Conservation (phyloP, 805 yeast genomes). For the Suhomyces sp. region DNA sequence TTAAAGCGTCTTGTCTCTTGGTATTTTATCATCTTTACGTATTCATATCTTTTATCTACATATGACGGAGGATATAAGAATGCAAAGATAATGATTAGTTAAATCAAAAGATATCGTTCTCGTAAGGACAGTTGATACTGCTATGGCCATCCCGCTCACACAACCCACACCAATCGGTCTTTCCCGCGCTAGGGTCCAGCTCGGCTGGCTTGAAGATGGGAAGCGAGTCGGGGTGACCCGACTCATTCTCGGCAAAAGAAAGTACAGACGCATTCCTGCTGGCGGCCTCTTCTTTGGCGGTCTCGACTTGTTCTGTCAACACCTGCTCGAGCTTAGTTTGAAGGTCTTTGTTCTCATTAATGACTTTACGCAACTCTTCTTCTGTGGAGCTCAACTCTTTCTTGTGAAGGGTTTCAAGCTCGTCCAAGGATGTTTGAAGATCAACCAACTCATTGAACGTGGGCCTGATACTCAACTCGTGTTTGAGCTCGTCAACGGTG, state of each 20-base stretch:
- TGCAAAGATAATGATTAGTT: background rate
- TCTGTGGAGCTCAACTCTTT: slow-evolving; percentile 27
- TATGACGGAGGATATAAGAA: background rate
- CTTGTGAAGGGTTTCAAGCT: slow-evolving; percentile 39
- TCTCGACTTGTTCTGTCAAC: slow-evolving; percentile 6
- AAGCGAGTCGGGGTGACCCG: slow-evolving; percentile 14
- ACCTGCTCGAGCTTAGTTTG: slow-evolving; percentile 13
- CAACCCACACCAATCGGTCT: slow-evolving; percentile 83
- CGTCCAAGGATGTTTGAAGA: slow-evolving; percentile 41
- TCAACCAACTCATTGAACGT: slow-evolving; percentile 41
- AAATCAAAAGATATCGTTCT: slow-evolving; percentile 49
- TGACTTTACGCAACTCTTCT: slow-evolving; percentile 22
- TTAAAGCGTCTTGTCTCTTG: background rate
- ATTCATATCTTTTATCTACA: background rate
- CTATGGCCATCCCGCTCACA: slow-evolving; percentile 91
- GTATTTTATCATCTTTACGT: background rate
- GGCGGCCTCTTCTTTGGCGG: slow-evolving; percentile 1
- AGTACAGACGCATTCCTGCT: background rate
- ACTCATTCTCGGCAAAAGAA: background rate
- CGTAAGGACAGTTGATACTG: slow-evolving; percentile 85
- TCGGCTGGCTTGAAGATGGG: slow-evolving; percentile 50
- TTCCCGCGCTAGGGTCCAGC: slow-evolving; percentile 70
- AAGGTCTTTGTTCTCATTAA: slow-evolving; percentile 18
- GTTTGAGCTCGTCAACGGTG: slow-evolving; percentile 25
- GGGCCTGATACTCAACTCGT: slow-evolving; percentile 38